Percentiles rank a stretch among this genome's conserved stretches.
Evolutionary conservation across 345 rosid genomes (phyloP).

Genomic region (Ceriops tagal): DNA sequence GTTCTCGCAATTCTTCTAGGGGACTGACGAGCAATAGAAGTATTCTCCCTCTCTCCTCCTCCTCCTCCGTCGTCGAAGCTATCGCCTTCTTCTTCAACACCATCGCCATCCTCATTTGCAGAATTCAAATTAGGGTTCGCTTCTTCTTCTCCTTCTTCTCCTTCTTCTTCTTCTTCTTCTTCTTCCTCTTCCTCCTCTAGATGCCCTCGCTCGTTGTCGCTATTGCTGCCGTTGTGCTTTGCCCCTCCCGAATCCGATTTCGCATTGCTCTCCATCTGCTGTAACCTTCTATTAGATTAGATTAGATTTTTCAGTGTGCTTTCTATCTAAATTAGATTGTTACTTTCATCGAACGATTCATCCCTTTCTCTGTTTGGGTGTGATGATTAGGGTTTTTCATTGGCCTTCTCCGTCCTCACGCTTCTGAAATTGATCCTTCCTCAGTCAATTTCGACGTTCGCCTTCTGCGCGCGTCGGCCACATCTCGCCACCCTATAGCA

Average conservation of each 20-base stretch:
- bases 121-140: slow-evolving; percentile 31
- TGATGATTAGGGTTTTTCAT: no score
- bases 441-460: no score
- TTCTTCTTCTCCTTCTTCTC: background rate
- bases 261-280: slow-evolving; percentile 31
- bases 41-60: background rate
- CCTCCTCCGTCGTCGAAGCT: slow-evolving; percentile 14
- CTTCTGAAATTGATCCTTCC: no score
- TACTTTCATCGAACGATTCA: no score
- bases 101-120: slow-evolving; percentile 11
- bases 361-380: no score
- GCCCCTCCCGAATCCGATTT: slow-evolving; percentile 19
- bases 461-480: no score
- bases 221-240: slow-evolving; percentile 11
- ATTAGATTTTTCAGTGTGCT: no score
- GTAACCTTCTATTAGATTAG: no score
- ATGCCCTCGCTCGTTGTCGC: background rate
- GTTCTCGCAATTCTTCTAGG: slow-evolving; percentile 60
- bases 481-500: no score
- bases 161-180: slow-evolving; percentile 16
- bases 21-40: slow-evolving; percentile 22
- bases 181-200: background rate
- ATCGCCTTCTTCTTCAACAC: background rate
- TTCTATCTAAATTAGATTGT: no score
- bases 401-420: no score